Percentiles rank a stretch among this genome's conserved stretches.
phyloP scores from a whole-genome alignment of 2,329 filamentous ascomycete genomes.

The Paraphaeosphaeria minitans region DNA sequence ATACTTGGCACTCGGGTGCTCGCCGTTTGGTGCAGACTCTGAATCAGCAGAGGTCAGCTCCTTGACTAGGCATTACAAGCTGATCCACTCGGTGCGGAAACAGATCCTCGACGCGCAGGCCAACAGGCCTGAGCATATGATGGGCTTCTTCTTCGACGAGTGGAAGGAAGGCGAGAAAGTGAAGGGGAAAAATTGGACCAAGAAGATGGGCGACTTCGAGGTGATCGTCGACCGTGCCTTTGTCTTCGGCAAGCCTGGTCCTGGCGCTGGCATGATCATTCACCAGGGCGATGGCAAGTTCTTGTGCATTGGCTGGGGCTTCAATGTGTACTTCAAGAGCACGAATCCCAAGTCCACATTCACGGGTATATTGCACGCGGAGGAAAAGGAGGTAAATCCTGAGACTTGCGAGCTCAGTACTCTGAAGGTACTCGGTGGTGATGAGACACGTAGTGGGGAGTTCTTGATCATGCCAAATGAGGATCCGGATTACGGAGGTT shows the following conservation, averaged over 20 bases:
- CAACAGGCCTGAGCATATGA: conserved; percentile 29
- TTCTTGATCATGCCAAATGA: conserved; percentile 62
- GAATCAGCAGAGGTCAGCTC: conserved; percentile 38
- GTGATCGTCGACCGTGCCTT: conserved; percentile 52
- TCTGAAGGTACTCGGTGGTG: conserved; percentile 49
- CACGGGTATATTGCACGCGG: conserved; percentile 51
- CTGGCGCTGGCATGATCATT: conserved; percentile 53
- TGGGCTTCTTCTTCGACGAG: conserved; percentile 55
- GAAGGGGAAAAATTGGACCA: conserved; percentile 35
- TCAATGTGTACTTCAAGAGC: conserved; percentile 45
- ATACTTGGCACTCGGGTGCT: conserved; percentile 25
- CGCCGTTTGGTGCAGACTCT: conserved; percentile 50
- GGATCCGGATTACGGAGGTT: conserved; percentile 61
- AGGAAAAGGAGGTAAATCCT: conserved; percentile 49
- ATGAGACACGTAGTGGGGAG: conserved; percentile 55
- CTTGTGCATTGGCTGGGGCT: conserved; percentile 54
- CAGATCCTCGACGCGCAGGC: conserved; percentile 50
- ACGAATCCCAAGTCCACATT: conserved; percentile 42
- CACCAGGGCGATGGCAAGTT: conserved; percentile 48
- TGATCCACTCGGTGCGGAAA: conserved; percentile 43
- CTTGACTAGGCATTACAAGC: conserved; percentile 49
- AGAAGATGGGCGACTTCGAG: conserved; percentile 43
- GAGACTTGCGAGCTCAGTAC: conserved; percentile 47
- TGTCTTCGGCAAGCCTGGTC: conserved; percentile 52
- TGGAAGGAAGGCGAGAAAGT: conserved; percentile 34